Evolutionary conservation across 768 basidiomycete genomes (phyloP), one percentile per base, ranked within the genome.

Genomic region (Mycena vitilis): DNA sequence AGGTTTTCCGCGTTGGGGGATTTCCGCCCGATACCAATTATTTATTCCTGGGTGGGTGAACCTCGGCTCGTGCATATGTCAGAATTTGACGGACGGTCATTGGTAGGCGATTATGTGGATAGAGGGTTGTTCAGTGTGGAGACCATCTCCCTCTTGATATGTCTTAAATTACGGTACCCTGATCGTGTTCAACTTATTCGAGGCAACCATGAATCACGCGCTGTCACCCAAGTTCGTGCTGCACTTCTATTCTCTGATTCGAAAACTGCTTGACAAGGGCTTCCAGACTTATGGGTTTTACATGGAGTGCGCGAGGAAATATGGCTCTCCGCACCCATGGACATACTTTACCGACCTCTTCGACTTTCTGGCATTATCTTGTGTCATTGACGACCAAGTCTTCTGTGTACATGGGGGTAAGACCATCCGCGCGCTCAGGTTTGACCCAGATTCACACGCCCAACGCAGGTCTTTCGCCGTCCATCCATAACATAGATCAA

Each of bases 331-430:
- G 36, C 91, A 92, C 73, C 96, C 98, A 40, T 99, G 97, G 97
- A 95, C 95, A 22, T 98, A 98, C 80, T 98, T 99, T 77, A 99
- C 97, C 69, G 97, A 99, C 82, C 97, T 99, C 97, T 99, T 99
- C 80, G 97, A 99, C 83, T 99, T 96, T 83, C 81, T 99, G 73
- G 98, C 97, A 15, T 84, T 99, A 61, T 95, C 94, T 38, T 96
- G 96, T 65, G 97, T 98, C 68, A 98, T 99, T 73, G 97, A 99
- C 81, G 95, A 99, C 83, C 91, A 91, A 75, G 98, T 99, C 86
- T 98, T 99, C 79, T 99, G 97, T 74, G 96, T 99, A 11, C 97
- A 99, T 73, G 97, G 97, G 75, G 97, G 97, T 95, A 74, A 61
- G 44, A 45, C 84, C 58, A 56, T 59, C 58, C 54, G 48, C 42